Evolutionary conservation across 78 protist species (phyloP), one percentile per base, ranked within the genome.

Genomic region (Planoprotostelium fungivorum): DNA sequence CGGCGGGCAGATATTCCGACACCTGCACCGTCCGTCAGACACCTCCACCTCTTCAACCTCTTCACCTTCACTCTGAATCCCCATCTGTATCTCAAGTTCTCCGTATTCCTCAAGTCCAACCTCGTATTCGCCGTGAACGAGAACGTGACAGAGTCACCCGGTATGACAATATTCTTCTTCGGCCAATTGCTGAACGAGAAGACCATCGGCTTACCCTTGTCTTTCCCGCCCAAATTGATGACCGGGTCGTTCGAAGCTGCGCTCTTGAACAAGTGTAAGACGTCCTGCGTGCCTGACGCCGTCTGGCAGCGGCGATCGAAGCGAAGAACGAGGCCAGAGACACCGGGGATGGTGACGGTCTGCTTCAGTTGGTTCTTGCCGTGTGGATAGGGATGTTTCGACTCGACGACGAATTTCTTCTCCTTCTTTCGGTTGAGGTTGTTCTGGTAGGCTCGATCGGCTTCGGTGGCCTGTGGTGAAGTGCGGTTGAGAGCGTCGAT

Each of bases 371-470:
- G 36, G 16, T 36, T 36, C 36, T 36, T 85, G 5, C 87, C 87
- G 16, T 35, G 63, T 85, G 87, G 87, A 16, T 85, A 85, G 63
- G 87, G 87, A 85, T 85, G 87, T 16, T 85, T 85, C 16, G 87
- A 85, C 16, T 85, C 87, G 5, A 85, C 16, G 36, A 85, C 16
- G n/a, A 85, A 5, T 37, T 36, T 35, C 37, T 16, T 85, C 87
- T 85, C 87, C 16, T 85, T 85, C 87, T 85, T 85, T 5, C 37
- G 35, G 16, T 85, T 85, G 37, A 85, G 87, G 16, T 36, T 35
- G 87, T 5, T 16, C 5, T 25, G 37, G 87, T 85, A 85, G 16
- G 63, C 5, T 35, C 16, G 5, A 85, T 85, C 87, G n/a, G 87
- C 87, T 16, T 85, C 87, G 37, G 34, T 35, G 29, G 87, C 37